Evolutionary conservation across 352 stramenopile species (phyloP).

Genomic region (Phytopythium oedochilum): DNA sequence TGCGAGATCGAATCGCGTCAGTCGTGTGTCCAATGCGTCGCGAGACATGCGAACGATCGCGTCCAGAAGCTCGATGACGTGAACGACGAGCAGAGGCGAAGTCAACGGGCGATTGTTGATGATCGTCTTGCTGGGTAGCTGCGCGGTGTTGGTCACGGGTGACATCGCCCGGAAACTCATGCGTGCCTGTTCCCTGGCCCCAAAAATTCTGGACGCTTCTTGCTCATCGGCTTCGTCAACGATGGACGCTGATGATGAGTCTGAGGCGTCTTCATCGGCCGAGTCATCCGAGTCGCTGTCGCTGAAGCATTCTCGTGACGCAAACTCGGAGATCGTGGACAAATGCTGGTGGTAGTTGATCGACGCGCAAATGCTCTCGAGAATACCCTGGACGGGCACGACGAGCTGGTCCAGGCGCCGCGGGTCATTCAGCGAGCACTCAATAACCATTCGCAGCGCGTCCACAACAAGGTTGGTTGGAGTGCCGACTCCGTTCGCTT

Average conservation of each 20-base stretch:
- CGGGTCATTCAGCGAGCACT: constrained; percentile 32
- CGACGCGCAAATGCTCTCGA: constrained; percentile 52
- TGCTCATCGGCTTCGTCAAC: neutral
- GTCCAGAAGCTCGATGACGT: constrained; percentile 64
- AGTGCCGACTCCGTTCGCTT: constrained; percentile 36
- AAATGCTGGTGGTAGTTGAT: constrained; percentile 82
- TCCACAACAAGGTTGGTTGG: constrained; percentile 52
- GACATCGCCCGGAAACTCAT: constrained; percentile 9
- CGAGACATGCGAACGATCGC: constrained; percentile 54
- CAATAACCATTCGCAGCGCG: constrained; percentile 48
- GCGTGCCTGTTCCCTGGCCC: constrained; percentile 2
- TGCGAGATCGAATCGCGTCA: constrained; percentile 49
- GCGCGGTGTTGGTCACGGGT: neutral
- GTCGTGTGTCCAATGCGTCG: constrained; percentile 46
- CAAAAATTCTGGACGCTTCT: neutral
- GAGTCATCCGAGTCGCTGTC: constrained; percentile 65
- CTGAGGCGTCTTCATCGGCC: constrained; percentile 20
- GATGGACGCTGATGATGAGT: neutral
- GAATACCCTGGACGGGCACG: constrained; percentile 36
- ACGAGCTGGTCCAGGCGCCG: constrained; percentile 47
- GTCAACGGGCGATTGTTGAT: constrained; percentile 60
- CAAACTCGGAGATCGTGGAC: constrained; percentile 68
- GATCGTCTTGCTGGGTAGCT: constrained; percentile 35
- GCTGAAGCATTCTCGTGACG: constrained; percentile 68
- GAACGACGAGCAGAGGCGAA: constrained; percentile 55